Evolutionary conservation across 2,329 filamentous ascomycete genomes (phyloP), one percentile per base, ranked within the genome.

Genomic region (Didymella arachidicola): DNA sequence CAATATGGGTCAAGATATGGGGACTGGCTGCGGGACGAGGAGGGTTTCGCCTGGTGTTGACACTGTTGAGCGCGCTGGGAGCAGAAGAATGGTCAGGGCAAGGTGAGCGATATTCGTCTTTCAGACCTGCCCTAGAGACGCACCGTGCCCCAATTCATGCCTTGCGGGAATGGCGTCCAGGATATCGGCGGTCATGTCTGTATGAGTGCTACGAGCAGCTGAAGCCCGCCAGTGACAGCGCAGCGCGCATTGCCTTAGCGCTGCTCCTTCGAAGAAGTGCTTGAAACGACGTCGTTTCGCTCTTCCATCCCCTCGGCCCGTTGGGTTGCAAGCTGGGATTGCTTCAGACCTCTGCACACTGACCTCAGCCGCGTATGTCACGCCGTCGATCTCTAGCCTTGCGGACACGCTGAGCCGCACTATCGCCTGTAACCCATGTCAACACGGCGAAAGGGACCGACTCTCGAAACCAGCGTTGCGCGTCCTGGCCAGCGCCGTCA

Each of bases 161-260:
- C 34, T 18, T 46, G 56, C 51, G 56, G 56, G 56, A 41, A 59
- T 32, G 56, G 56, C 56, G 56, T 41, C 49, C 44, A 19, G 50
- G 50, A 53, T 42, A 10, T 44, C 30, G 32, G 38, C 49, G 32
- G 49, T 22, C n/a, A 12, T n/a, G 36, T 39, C 36, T 19, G 36
- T n/a, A 39, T 39, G n/a, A 39, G 36, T 39, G 18, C 36, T 19
- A 38, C 26, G 29, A 52, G 34, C 44, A 44, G 36, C 48, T 26
- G 29, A 27, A 4, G 39, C 32, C 32, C 18, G 39, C 51, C 50
- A 50, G 51, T 47, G 39, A 50, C 51, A 47, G 46, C 41, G 46
- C 32, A 25, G 45, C 39, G 32, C 12, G 30, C 32, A 34, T 6
- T 19, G n/a, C 26, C 36, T 18, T 39, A 45, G 34, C 41, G 16